These are phyloP conservation scores for Phytophthora lateralis DNA, from an alignment of 352 stramenopile genomes.

Conservation along the genomic window DNA sequence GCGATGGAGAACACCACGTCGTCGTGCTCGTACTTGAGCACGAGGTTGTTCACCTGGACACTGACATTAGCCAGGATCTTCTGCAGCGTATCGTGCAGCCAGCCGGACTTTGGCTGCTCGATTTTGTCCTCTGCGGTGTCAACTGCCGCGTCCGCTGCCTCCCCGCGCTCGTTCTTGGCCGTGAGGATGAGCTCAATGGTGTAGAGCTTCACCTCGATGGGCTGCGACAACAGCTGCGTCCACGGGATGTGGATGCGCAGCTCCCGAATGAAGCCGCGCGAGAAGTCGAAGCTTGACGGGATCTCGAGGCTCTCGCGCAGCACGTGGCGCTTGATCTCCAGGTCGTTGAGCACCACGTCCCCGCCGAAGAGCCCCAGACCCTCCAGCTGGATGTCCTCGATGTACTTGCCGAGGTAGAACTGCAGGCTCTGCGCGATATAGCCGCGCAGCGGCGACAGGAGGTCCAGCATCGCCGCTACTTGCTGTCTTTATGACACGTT, in stretches of 20 bases:
- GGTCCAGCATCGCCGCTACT: constrained; percentile 65
- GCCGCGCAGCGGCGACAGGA: constrained; percentile 83
- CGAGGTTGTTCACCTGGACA: constrained; percentile 88
- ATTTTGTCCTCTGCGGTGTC: constrained; percentile 48
- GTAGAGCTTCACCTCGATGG: constrained; percentile 90
- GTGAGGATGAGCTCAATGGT: constrained; percentile 89
- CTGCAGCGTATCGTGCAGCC: constrained; percentile 79
- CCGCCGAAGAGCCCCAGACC: constrained; percentile 84
- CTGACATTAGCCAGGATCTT: constrained; percentile 86
- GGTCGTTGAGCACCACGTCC: constrained; percentile 88
- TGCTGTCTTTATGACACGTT: no score
- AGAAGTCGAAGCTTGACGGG: constrained; percentile 87
- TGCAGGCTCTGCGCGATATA: constrained; percentile 90
- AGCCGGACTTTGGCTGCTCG: constrained; percentile 80
- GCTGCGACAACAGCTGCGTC: constrained; percentile 87
- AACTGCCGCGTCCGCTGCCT: constrained; percentile 1
- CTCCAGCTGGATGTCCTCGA: constrained; percentile 89
- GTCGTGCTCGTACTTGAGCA: constrained; percentile 90
- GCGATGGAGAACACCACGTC: constrained; percentile 86
- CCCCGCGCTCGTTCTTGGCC: constrained; percentile 37
- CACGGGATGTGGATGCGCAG: constrained; percentile 90
- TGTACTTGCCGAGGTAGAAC: constrained; percentile 91
- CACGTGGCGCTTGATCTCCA: constrained; percentile 90
- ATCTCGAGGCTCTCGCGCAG: constrained; percentile 87
- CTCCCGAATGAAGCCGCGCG: constrained; percentile 85